Evolutionary conservation across 768 basidiomycete genomes (phyloP).

Genomic region (Tulasnella sp.): DNA sequence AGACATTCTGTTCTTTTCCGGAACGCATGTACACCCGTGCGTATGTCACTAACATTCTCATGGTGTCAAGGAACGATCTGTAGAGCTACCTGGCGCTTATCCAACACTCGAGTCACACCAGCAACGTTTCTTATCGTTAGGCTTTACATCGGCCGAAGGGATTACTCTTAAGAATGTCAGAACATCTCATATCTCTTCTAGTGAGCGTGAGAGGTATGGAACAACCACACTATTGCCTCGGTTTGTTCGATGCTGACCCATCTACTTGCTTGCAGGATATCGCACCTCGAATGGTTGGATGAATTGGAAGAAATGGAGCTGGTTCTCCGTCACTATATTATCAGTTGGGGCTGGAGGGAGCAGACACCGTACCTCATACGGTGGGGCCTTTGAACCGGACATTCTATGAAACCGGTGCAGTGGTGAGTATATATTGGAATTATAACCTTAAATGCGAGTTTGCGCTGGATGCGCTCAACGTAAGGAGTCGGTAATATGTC

Average conservation of each 20-base stretch:
- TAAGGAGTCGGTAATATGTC: no score
- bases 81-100: constrained; percentile 59
- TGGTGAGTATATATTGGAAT: no score
- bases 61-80: constrained; percentile 56
- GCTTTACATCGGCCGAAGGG: constrained; percentile 45
- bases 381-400: background rate
- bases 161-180: constrained; percentile 63
- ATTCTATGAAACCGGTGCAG: background rate
- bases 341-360: constrained; percentile 53
- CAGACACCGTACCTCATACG: background rate
- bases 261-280: constrained; percentile 40
- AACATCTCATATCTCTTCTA: constrained; percentile 32
- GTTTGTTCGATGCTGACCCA: background rate
- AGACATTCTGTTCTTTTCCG: constrained; percentile 15
- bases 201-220: constrained; percentile 51
- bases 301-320: constrained; percentile 92
- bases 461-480: no score
- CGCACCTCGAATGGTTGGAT: constrained; percentile 75
- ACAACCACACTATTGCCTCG: no score
- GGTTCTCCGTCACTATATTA: constrained; percentile 78
- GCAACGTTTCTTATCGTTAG: constrained; percentile 41
- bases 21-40: constrained; percentile 4
- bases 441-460: no score
- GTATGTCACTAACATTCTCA: no score
- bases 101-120: constrained; percentile 44